Percentiles rank a stretch among this genome's conserved stretches.
Evolutionary conservation across 2,329 filamentous ascomycete genomes (phyloP).

Genomic region (Mycosphaerelloides madeirae): DNA sequence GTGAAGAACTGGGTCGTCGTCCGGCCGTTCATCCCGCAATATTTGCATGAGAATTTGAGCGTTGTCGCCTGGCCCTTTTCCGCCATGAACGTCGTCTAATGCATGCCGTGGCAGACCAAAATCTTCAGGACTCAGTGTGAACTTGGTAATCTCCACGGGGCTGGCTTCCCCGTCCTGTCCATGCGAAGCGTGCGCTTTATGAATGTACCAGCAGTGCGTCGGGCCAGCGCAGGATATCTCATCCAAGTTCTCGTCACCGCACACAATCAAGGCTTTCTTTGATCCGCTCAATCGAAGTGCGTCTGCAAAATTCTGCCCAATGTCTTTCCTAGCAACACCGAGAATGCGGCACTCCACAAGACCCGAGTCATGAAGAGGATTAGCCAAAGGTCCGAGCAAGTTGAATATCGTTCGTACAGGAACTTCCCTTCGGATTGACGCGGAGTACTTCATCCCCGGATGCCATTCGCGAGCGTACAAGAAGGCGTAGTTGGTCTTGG

Average conservation of each 20-base stretch:
- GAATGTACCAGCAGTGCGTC: slow-evolving; percentile 75
- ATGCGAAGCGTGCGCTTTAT: slow-evolving; percentile 33
- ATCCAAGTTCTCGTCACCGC: slow-evolving; percentile 89
- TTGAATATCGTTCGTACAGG: slow-evolving; percentile 98
- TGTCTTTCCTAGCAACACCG: slow-evolving; percentile 82
- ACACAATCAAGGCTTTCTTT: slow-evolving; percentile 83
- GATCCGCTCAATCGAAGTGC: slow-evolving; percentile 71
- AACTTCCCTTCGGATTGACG: slow-evolving; percentile 77
- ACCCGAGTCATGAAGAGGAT: slow-evolving; percentile 71
- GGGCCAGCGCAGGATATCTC: slow-evolving; percentile 88
- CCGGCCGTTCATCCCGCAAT: slow-evolving; percentile 65
- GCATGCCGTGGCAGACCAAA: slow-evolving; percentile 77
- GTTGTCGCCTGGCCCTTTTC: slow-evolving; percentile 81
- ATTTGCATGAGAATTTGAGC: slow-evolving; percentile 77
- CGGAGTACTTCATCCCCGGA: slow-evolving; percentile 86
- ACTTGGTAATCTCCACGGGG: slow-evolving; percentile 63
- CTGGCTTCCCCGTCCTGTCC: slow-evolving; percentile 35
- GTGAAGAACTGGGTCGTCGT: slow-evolving; percentile 78
- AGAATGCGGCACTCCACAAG: slow-evolving; percentile 81
- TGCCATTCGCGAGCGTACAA: slow-evolving; percentile 96
- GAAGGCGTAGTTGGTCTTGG: slow-evolving; percentile 83
- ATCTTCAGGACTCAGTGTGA: slow-evolving; percentile 74
- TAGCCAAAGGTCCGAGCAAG: slow-evolving; percentile 84
- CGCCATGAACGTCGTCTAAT: slow-evolving; percentile 72
- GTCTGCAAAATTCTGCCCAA: slow-evolving; percentile 85